Conservation (phyloP, 2,329 filamentous ascomycete genomes). For the Xylariales sp. region DNA sequence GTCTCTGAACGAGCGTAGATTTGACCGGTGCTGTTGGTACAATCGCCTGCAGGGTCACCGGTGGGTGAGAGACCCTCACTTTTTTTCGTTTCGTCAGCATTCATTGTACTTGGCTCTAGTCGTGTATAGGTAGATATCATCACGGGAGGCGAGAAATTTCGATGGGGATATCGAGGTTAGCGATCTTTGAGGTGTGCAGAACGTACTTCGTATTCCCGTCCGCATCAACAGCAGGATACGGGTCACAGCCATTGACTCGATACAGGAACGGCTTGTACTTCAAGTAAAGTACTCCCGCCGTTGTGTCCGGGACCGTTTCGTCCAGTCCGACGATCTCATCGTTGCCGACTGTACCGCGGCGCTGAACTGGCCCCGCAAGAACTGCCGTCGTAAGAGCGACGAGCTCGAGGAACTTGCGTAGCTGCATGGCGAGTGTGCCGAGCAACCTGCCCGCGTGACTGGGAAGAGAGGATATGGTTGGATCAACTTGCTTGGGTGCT, state of each 20-base stretch:
- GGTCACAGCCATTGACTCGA: constrained; percentile 51
- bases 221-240: constrained; percentile 51
- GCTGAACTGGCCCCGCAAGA: constrained; percentile 11
- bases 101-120: no score
- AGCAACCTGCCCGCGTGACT: no score
- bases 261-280: constrained; percentile 49
- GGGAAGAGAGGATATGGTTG: no score
- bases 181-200: neutral
- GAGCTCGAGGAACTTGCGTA: constrained; percentile 9
- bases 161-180: neutral
- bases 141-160: no score
- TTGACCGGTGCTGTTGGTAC: constrained; percentile 25
- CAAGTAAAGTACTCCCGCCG: constrained; percentile 42
- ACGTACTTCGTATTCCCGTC: constrained; percentile 30
- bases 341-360: constrained; percentile 20
- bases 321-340: constrained; percentile 44
- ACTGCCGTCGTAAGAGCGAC: constrained; percentile 8
- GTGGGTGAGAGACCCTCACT: constrained; percentile 25
- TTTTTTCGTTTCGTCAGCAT: neutral
- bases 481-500: no score
- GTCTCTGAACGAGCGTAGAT: constrained; percentile 25
- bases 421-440: no score
- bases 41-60: constrained; percentile 21
- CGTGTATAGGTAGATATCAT: no score
- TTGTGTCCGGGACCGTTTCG: constrained; percentile 42